A percentile compares a stretch with the other conserved stretches of the same genome.
phyloP scores from a whole-genome alignment of 352 stramenopile species.

The Phytopythium chamaehyphon region DNA sequence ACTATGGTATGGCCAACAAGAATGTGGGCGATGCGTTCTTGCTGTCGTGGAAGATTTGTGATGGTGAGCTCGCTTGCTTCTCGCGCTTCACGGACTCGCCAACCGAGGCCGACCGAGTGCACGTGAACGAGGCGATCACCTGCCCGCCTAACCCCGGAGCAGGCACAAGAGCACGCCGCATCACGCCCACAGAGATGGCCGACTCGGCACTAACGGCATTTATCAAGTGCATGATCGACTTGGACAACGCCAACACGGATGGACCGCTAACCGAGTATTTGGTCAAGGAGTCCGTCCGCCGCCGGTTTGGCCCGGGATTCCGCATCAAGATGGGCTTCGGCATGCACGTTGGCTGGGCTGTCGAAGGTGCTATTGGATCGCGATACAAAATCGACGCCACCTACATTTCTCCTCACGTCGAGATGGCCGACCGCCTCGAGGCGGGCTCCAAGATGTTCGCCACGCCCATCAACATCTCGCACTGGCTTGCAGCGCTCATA shows the following conservation, averaged over 20 bases:
- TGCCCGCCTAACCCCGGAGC: conserved; percentile 66
- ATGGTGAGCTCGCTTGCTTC: conserved; percentile 77
- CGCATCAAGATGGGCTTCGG: conserved; percentile 93
- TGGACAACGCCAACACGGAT: conserved; percentile 81
- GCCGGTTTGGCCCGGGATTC: conserved; percentile 76
- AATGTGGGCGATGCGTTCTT: conserved; percentile 92
- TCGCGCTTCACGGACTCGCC: conserved; percentile 75
- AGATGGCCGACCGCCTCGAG: conserved; percentile 93
- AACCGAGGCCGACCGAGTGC: conserved; percentile 64
- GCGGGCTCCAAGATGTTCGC: conserved; percentile 92
- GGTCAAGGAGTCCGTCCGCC: conserved; percentile 64
- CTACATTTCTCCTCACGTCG: conserved; percentile 95
- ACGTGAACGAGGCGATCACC: conserved; percentile 66
- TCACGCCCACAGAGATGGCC: conserved; percentile 88
- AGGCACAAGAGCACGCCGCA: conserved; percentile 54
- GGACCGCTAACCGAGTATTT: conserved; percentile 71
- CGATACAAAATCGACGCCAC: conserved; percentile 96
- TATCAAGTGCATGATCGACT: conserved; percentile 92
- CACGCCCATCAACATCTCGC: conserved; percentile 80
- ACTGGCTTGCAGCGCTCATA: conserved; percentile 75
- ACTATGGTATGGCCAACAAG: conserved; percentile 88
- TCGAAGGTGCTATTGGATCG: conserved; percentile 95
- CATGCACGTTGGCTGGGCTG: conserved; percentile 95
- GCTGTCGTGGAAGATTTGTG: conserved; percentile 92
- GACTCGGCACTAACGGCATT: conserved; percentile 94